Evolutionary conservation across 2,329 filamentous ascomycete species (phyloP), one percentile per base, ranked within the genome.

Genomic region (Nigrospora osmanthi): DNA sequence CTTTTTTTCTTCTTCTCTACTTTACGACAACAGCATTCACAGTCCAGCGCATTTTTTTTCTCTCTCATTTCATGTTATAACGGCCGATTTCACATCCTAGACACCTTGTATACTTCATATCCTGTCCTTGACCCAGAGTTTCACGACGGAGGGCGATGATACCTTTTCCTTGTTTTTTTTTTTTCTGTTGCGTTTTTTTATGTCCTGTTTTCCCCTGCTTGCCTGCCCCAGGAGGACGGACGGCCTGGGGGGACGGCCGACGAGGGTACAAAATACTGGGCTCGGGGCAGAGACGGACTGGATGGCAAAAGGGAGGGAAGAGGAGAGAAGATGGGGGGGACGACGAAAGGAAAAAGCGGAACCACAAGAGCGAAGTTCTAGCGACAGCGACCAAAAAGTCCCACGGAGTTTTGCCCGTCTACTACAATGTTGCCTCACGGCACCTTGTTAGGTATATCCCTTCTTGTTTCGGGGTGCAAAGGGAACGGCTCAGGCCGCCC

Each of bases 41-140:
- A 23, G 13, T 28, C 12, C 30, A 40, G 39, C 39, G 34, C 11
- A 13, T 17, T 40, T 19, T 12, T 32, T n/a, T 38, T 16, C 28
- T n/a, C 16, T 40, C 39, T 41, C 32, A 34, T 34, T 34, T 31
- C 39, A 41, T 41, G 17, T 10, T 28, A 28, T 34, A 41, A 31
- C 34, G 23, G 33, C 33, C 17, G 33, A 35, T 23, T 42, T 35
- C 31, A 23, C 19, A 47, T 47, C 48, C 38, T 43, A 45, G 49
- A 40, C 33, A 47, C 46, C 45, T 53, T 58, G 56, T 58, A 56
- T 39, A 54, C 49, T 56, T 54, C 52, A 45, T 48, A 47, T 47
- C 47, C 48, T 47, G 36, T 49, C 42, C 46, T 50, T 46, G 32
- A 45, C 32, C 34, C 39, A 17, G 15, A 17, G 38, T 15, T 37